Evolutionary conservation across 1,284 basidiomycete species (phyloP).

Genomic region (Rugosomyces carneus): DNA sequence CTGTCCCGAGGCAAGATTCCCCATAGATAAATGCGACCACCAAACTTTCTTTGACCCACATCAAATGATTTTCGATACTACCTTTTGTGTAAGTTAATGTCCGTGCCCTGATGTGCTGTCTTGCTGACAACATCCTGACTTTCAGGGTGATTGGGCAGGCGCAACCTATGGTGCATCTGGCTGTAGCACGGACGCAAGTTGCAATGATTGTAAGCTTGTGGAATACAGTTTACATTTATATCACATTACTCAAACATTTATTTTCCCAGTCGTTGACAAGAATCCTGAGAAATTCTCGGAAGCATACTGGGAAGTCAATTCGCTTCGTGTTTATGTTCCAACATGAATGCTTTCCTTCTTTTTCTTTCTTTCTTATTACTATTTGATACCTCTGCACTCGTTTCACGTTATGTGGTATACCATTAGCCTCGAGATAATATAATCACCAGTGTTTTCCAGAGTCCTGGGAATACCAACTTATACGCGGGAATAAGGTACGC

Average conservation of each 20-base stretch:
- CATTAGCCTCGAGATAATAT: too few relatives aligned
- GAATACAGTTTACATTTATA: neutral
- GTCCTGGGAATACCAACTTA: neutral
- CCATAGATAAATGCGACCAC: slow-evolving; percentile 35
- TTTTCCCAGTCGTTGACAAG: slow-evolving; percentile 41
- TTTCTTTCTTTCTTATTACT: neutral
- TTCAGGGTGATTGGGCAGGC: slow-evolving; percentile 50
- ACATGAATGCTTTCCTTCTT: neutral
- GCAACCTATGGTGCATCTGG: slow-evolving; percentile 25
- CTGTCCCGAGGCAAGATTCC: slow-evolving; percentile 44
- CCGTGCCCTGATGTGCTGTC: slow-evolving; percentile 5
- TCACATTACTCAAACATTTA: neutral
- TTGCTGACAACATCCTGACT: neutral
- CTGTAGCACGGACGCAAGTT: slow-evolving; percentile 28
- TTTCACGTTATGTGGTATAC: too few relatives aligned
- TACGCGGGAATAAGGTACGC: neutral
- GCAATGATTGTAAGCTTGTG: slow-evolving; percentile 34
- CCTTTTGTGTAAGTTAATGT: slow-evolving; percentile 46
- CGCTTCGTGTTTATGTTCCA: slow-evolving; percentile 45
- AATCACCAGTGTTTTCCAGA: too few relatives aligned
- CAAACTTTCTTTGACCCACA: slow-evolving; percentile 42
- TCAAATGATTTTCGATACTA: slow-evolving; percentile 45
- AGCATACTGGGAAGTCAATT: slow-evolving; percentile 62
- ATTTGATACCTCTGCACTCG: neutral
- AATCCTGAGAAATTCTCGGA: slow-evolving; percentile 48